phyloP scores from a whole-genome alignment of 2,329 filamentous ascomycete genomes.

The Aspergillus neotritici region DNA sequence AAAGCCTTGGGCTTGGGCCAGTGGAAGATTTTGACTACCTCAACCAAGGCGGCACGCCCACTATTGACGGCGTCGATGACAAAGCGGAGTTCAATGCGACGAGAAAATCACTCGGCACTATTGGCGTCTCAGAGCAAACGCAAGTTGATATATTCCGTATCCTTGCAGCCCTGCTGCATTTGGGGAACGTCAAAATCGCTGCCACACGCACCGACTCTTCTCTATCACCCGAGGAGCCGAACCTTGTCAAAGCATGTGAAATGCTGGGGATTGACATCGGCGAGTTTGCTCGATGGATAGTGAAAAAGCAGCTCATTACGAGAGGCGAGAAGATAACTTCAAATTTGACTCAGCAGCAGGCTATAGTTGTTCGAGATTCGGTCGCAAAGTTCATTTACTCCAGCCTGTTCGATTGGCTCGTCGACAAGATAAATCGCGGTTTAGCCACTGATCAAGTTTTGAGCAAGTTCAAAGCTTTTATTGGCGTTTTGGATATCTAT shows the following conservation, averaged over 20 bases:
- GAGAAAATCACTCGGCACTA: slow-evolving; percentile 76
- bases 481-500: slow-evolving; percentile 98
- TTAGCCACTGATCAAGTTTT: slow-evolving; percentile 85
- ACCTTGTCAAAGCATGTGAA: slow-evolving; percentile 71
- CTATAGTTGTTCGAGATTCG: slow-evolving; percentile 88
- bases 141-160: slow-evolving; percentile 85
- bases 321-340: slow-evolving; percentile 97
- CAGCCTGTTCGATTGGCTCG: slow-evolving; percentile 96
- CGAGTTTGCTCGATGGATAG: slow-evolving; percentile 94
- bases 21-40: slow-evolving; percentile 93
- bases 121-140: slow-evolving; percentile 69
- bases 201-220: slow-evolving; percentile 84
- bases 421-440: slow-evolving; percentile 91
- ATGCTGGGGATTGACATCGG: slow-evolving; percentile 81
- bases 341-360: slow-evolving; percentile 88
- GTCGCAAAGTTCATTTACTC: slow-evolving; percentile 99
- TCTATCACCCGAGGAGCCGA: slow-evolving; percentile 72
- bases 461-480: slow-evolving; percentile 77
- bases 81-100: slow-evolving; percentile 89
- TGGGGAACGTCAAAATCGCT: slow-evolving; percentile 94
- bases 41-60: slow-evolving; percentile 86
- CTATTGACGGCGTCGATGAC: slow-evolving; percentile 92
- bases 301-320: slow-evolving; percentile 97
- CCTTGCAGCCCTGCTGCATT: slow-evolving; percentile 82
- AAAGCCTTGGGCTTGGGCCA: slow-evolving; percentile 71